Percentiles rank a stretch among this genome's conserved stretches.
phyloP scores from a whole-genome alignment of 257 asterid species.

The Fraxinus excelsior region DNA sequence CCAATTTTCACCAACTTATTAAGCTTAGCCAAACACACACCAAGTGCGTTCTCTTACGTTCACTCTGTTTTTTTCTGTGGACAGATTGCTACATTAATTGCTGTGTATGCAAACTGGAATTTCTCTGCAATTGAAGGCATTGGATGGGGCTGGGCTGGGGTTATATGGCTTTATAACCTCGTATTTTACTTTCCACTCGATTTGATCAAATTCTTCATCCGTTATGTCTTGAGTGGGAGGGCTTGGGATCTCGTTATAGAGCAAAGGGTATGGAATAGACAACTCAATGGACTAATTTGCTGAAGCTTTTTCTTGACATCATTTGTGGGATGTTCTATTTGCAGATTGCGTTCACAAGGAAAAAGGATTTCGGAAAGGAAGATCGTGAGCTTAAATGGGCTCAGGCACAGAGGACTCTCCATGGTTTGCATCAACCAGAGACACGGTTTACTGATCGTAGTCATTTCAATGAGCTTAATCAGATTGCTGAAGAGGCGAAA shows the following conservation, averaged over 20 bases:
- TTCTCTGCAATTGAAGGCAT: constrained; percentile 32
- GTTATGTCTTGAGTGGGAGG: constrained; percentile 28
- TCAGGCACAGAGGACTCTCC: constrained; percentile 30
- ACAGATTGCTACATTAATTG: constrained; percentile 27
- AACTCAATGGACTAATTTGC: not conserved
- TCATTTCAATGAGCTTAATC: constrained; percentile 8
- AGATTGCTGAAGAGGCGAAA: constrained; percentile 20
- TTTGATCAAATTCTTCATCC: constrained; percentile 23
- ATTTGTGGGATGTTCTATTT: not conserved
- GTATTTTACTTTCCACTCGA: constrained; percentile 27
- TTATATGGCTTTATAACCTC: constrained; percentile 29
- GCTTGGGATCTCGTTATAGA: constrained; percentile 30
- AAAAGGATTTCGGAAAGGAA: constrained; percentile 32
- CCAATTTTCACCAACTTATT: not conserved
- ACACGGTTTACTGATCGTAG: constrained; percentile 16
- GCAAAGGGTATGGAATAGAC: constrained; percentile 13
- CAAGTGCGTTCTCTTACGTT: not conserved
- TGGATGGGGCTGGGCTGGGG: constrained; percentile 38
- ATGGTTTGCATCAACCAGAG: constrained; percentile 27
- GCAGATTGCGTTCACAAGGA: constrained; percentile 29
- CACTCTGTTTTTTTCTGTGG: not conserved
- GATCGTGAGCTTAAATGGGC: constrained; percentile 35
- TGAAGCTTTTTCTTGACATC: not conserved
- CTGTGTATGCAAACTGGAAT: constrained; percentile 27
- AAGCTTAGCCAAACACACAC: not conserved